These are phyloP conservation scores for Blepharisma stoltei DNA, from an alignment of 73 alveolate genomes.

Conservation along the genomic window DNA sequence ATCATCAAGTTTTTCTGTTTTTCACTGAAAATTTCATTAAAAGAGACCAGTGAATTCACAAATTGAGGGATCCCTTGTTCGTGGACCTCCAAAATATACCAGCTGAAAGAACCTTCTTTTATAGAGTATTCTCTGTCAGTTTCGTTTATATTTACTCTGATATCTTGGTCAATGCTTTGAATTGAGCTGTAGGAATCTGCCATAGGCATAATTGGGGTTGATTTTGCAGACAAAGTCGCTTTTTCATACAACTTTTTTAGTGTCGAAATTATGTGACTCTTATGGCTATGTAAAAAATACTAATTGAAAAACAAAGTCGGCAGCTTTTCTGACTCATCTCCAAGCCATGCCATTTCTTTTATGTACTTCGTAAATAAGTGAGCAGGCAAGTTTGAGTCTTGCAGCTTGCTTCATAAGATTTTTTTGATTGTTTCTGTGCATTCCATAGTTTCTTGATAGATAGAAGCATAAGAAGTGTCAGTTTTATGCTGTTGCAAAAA, in stretches of 20 bases:
- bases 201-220: too few species aligned
- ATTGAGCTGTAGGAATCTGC: too few species aligned
- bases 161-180: too few species aligned
- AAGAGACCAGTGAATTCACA: not conserved
- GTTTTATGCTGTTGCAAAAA: slow-evolving; percentile 13
- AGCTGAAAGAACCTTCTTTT: slow-evolving; percentile 1
- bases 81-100: slow-evolving; percentile 5
- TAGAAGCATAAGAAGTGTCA: slow-evolving; percentile 23
- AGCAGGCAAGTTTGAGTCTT: slow-evolving; percentile 1
- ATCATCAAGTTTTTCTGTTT: not conserved
- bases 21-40: not conserved
- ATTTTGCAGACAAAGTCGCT: too few species aligned
- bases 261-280: too few species aligned
- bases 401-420: slow-evolving; percentile 12
- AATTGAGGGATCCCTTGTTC: not conserved
- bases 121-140: not conserved
- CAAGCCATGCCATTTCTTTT: not conserved
- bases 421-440: not conserved
- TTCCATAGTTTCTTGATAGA: slow-evolving; percentile 25
- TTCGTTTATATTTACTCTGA: too few species aligned
- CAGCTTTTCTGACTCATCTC: slow-evolving; percentile 9
- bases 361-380: slow-evolving; percentile 1
- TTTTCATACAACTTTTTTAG: too few species aligned
- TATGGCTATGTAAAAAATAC: slow-evolving; percentile 13
- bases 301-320: not conserved